A percentile compares a stretch with the other conserved stretches of the same genome.
Evolutionary conservation across 2,329 filamentous ascomycete species (phyloP).

Genomic region (Madurella fahalii): DNA sequence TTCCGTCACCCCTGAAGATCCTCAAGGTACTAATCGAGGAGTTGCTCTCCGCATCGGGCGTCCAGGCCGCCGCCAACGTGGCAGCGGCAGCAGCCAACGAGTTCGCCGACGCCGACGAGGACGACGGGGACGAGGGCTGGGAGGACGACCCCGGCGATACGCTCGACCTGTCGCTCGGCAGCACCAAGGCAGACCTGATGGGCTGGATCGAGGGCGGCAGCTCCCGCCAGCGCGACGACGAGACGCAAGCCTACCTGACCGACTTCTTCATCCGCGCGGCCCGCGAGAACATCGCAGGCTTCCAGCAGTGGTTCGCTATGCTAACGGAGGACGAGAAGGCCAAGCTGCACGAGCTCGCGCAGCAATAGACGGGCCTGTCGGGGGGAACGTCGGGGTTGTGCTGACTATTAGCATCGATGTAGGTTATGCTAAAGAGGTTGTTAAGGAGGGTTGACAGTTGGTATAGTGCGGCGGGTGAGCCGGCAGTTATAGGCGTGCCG

Average conservation of each 20-base stretch:
- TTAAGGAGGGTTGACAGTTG: background rate
- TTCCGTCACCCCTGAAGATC: constrained; percentile 89
- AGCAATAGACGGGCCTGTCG: constrained; percentile 1
- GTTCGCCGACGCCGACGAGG: constrained; percentile 53
- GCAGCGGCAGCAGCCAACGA: constrained; percentile 59
- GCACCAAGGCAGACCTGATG: constrained; percentile 75
- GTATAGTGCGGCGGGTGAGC: too few relatives aligned
- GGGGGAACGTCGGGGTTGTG: background rate
- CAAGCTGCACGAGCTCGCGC: constrained; percentile 51
- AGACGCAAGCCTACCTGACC: constrained; percentile 79
- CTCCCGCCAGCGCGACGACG: constrained; percentile 71
- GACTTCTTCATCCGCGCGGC: constrained; percentile 70
- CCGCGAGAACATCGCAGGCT: constrained; percentile 53
- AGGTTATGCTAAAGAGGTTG: background rate
- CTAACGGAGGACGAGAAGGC: constrained; percentile 53
- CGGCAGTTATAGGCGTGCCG: too few relatives aligned
- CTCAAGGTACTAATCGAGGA: constrained; percentile 94
- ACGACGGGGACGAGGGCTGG: constrained; percentile 78
- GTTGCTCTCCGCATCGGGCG: constrained; percentile 73
- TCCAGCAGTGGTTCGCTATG: constrained; percentile 54
- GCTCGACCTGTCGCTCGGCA: constrained; percentile 69
- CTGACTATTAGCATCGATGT: background rate
- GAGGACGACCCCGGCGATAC: constrained; percentile 72
- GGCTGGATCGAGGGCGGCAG: constrained; percentile 59
- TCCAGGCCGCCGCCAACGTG: constrained; percentile 55